These are phyloP conservation scores for Quercus engelmannii DNA, from an alignment of 306 rosid genomes.

Conservation along the genomic window DNA sequence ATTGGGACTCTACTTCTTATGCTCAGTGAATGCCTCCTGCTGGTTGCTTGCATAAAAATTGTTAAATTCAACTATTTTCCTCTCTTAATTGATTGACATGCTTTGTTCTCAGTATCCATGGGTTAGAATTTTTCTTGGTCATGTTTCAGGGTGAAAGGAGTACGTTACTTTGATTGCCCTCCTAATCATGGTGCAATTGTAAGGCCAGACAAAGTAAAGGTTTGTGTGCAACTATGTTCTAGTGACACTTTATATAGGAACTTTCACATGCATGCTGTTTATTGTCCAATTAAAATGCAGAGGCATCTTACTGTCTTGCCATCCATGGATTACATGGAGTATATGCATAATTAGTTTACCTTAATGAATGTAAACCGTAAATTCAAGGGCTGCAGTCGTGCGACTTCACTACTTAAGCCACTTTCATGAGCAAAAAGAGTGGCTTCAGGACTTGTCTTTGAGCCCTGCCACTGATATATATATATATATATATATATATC, in stretches of 20 bases:
- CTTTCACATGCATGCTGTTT: background rate
- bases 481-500: too few species aligned
- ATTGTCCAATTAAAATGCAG: background rate
- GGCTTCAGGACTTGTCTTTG: background rate
- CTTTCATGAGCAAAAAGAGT: background rate
- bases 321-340: background rate
- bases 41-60: background rate
- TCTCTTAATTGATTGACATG: background rate
- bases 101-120: background rate
- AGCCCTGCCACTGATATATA: background rate
- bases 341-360: background rate
- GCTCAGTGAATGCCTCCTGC: background rate
- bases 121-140: slow-evolving; percentile 6
- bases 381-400: background rate
- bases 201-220: slow-evolving; percentile 95
- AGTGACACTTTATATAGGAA: background rate
- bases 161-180: slow-evolving; percentile 73
- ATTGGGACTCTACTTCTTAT: background rate
- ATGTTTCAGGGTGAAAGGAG: slow-evolving; percentile 72
- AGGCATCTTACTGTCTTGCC: background rate
- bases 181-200: slow-evolving; percentile 80
- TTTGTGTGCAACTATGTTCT: slow-evolving; percentile 24
- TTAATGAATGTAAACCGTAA: background rate
- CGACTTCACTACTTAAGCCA: background rate
- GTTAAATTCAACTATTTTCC: background rate